Percentiles rank a stretch among this genome's conserved stretches.
Evolutionary conservation across 169 alveolate genomes (phyloP).

Genomic region (Cryptosporidium canis): DNA sequence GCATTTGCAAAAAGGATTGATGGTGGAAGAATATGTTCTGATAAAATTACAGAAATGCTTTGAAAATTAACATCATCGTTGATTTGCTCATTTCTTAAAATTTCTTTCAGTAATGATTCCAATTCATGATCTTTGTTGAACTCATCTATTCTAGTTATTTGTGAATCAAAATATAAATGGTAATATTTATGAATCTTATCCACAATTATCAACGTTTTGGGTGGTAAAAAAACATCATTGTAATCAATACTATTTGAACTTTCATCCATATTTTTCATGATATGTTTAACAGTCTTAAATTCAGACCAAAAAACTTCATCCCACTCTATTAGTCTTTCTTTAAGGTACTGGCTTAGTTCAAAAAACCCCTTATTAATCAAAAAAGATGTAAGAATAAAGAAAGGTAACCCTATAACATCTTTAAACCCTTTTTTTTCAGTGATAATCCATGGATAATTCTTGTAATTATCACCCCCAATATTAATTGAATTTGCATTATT

Average conservation of each 20-base stretch:
- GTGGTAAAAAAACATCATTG: neutral
- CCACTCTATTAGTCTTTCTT: slow-evolving; percentile 20
- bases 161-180: slow-evolving; percentile 13
- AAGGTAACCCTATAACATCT: slow-evolving; percentile 1
- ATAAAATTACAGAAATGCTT: slow-evolving; percentile 19
- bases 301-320: slow-evolving; percentile 40
- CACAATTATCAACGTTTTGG: neutral
- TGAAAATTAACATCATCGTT: neutral
- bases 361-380: slow-evolving; percentile 16
- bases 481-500: neutral
- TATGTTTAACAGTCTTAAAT: neutral
- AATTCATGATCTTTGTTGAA: neutral
- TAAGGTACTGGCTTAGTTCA: slow-evolving; percentile 7
- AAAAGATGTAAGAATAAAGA: slow-evolving; percentile 32
- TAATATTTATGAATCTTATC: slow-evolving; percentile 15
- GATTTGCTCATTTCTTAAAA: neutral
- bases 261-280: neutral
- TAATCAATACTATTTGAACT: neutral
- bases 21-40: slow-evolving; percentile 14
- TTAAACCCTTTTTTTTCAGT: neutral
- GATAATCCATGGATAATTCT: slow-evolving; percentile 33
- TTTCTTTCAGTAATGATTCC: slow-evolving; percentile 9
- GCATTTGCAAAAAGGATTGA: slow-evolving; percentile 45
- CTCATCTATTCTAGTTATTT: neutral
- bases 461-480: slow-evolving; percentile 22